Conservation (phyloP, 2,329 filamentous ascomycete genomes). For the Cephalotrichum gorgonifer region DNA sequence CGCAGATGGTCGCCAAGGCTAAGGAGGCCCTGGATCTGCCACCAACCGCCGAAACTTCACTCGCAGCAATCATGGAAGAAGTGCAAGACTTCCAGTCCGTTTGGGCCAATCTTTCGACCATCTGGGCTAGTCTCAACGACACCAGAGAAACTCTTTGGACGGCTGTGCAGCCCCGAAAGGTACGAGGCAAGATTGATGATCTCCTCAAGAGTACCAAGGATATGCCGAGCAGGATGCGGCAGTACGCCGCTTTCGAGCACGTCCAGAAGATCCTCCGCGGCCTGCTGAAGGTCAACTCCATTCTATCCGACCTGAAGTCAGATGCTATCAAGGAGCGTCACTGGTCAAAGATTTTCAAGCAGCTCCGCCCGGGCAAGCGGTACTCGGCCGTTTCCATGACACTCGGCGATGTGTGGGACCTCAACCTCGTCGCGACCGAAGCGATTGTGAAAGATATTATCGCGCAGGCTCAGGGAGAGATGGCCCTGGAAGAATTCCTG, state of each 20-base stretch:
- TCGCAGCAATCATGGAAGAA: conserved; percentile 82
- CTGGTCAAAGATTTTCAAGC: conserved; percentile 97
- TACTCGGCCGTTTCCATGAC: conserved; percentile 94
- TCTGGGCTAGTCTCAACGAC: conserved; percentile 94
- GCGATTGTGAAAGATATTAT: conserved; percentile 86
- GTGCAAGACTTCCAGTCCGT: conserved; percentile 98
- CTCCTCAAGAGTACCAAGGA: conserved; percentile 98
- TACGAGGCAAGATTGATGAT: conserved; percentile 78
- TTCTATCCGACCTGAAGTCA: conserved; percentile 85
- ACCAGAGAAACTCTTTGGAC: conserved; percentile 89
- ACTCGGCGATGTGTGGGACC: conserved; percentile 96
- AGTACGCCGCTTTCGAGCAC: conserved; percentile 99
- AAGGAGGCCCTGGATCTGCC: conserved; percentile 94
- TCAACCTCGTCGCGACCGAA: conserved; percentile 83
- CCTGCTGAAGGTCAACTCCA: conserved; percentile 79
- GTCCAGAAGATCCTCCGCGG: conserved; percentile 85
- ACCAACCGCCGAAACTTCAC: conserved; percentile 65
- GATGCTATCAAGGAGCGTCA: conserved; percentile 94
- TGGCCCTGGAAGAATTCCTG: conserved; percentile 95
- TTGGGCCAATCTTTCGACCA: conserved; percentile 89
- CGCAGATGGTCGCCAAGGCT: conserved; percentile 87
- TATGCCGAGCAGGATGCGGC: conserved; percentile 97
- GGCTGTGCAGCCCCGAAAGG: conserved; percentile 87
- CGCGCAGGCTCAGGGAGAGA: conserved; percentile 90
- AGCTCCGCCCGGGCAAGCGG: conserved; percentile 80